Evolutionary conservation across 257 asterid genomes (phyloP).

Genomic region (Ilex asprella): DNA sequence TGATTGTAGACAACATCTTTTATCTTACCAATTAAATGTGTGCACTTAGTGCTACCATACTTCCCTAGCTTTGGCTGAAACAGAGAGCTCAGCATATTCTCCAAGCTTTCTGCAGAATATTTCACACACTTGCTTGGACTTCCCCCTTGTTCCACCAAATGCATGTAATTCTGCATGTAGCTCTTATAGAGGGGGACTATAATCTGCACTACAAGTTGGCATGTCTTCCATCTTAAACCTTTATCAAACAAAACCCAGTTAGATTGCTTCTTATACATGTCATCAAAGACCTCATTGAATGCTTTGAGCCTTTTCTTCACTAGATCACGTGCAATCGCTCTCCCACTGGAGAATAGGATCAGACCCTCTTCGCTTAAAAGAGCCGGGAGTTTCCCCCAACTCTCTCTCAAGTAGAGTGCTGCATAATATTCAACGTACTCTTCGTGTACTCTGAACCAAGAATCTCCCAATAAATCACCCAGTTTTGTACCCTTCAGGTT

Average conservation of each 20-base stretch:
- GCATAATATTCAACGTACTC: constrained; percentile 44
- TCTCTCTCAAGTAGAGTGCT: constrained; percentile 43
- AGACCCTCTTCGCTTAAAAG: constrained; percentile 81
- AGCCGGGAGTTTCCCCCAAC: constrained; percentile 84
- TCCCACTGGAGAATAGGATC: constrained; percentile 79
- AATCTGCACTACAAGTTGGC: constrained; percentile 53
- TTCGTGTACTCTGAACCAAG: constrained; percentile 62
- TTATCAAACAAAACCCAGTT: constrained; percentile 54
- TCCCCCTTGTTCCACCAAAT: constrained; percentile 76
- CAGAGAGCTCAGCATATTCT: constrained; percentile 57
- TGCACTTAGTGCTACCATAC: constrained; percentile 37
- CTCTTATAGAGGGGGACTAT: constrained; percentile 85
- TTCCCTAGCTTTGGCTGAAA: constrained; percentile 50
- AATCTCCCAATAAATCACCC: constrained; percentile 59
- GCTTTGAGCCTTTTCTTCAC: constrained; percentile 71
- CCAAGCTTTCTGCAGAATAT: constrained; percentile 62
- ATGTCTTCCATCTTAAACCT: constrained; percentile 54
- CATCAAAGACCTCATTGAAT: constrained; percentile 73
- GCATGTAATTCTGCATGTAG: constrained; percentile 91
- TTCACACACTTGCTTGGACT: constrained; percentile 68
- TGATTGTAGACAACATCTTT: background rate
- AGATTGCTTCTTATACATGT: constrained; percentile 59
- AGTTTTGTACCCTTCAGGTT: constrained; percentile 62
- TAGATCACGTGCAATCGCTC: constrained; percentile 77
- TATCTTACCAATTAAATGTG: background rate